Conservation (phyloP, 495 filamentous ascomycete genomes). For the Cryomyces minteri region DNA sequence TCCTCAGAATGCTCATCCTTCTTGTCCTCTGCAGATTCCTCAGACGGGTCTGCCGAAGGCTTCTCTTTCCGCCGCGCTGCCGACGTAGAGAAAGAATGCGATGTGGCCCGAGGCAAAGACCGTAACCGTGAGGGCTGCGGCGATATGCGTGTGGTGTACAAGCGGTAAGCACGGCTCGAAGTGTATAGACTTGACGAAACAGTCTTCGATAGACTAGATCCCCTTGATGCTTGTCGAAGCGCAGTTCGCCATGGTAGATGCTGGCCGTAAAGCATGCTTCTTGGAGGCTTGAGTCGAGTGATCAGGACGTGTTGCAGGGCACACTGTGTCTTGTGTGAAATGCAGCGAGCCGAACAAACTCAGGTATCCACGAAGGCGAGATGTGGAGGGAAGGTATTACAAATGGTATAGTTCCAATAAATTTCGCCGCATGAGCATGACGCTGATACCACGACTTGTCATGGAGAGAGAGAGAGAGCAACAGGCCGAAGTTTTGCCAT, state of each 20-base stretch:
- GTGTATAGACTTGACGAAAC: slow-evolving; percentile 1
- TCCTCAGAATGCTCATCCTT: slow-evolving; percentile 28
- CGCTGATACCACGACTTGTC: no score
- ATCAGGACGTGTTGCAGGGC: neutral
- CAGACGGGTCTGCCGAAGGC: slow-evolving; percentile 4
- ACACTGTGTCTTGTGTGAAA: neutral
- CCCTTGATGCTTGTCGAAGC: slow-evolving; percentile 16
- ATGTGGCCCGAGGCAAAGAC: slow-evolving; percentile 4
- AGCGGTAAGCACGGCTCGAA: neutral
- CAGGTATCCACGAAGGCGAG: no score
- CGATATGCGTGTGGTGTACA: neutral
- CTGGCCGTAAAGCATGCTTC: slow-evolving; percentile 32
- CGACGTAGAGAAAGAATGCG: slow-evolving; percentile 20
- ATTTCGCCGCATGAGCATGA: no score
- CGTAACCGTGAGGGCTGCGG: neutral
- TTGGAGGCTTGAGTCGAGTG: neutral
- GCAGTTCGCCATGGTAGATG: slow-evolving; percentile 29
- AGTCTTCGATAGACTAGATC: slow-evolving; percentile 1
- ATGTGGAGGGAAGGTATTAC: no score
- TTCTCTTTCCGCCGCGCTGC: slow-evolving; percentile 21
- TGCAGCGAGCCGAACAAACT: no score
- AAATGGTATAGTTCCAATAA: no score
- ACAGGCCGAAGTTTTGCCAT: no score
- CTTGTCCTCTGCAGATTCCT: slow-evolving; percentile 26
- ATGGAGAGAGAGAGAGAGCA: no score